Conservation (phyloP, 192 early-diverging fungal species). For the Backusella westeae region DNA sequence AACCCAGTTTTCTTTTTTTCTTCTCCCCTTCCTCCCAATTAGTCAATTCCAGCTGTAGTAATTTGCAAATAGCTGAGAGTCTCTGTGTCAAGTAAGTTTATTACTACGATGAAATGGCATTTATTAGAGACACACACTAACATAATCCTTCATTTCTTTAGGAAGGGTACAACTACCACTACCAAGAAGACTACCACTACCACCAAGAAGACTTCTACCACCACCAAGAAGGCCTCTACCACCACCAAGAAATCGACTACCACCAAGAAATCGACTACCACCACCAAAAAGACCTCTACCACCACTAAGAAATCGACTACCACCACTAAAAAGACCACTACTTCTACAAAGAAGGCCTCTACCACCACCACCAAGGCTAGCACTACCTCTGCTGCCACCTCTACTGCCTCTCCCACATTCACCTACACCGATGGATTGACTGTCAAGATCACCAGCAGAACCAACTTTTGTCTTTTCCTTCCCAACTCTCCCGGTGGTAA, state of each 20-base stretch:
- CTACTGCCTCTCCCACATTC: not conserved
- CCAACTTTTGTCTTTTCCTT: conserved; percentile 38
- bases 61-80: conserved; percentile 18
- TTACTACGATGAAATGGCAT: not conserved
- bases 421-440: conserved; percentile 20
- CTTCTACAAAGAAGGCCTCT: conserved; percentile 2
- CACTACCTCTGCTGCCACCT: not conserved
- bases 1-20: not conserved
- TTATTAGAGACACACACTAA: not conserved
- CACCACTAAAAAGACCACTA: not conserved
- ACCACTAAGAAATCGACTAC: not conserved
- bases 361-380: conserved; percentile 12
- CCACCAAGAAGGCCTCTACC: not conserved
- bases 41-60: conserved; percentile 22
- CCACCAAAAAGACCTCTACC: conserved; percentile 15
- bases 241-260: conserved; percentile 10
- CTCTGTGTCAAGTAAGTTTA: conserved; percentile 21
- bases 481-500: conserved; percentile 35
- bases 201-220: not conserved
- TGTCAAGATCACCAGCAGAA: conserved; percentile 7
- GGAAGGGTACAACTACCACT: not conserved
- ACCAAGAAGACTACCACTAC: not conserved
- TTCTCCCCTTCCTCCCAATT: not conserved
- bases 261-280: not conserved
- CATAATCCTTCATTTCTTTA: not conserved